Evolutionary conservation across 768 basidiomycete genomes (phyloP).

Genomic region (Pholiota conissans): DNA sequence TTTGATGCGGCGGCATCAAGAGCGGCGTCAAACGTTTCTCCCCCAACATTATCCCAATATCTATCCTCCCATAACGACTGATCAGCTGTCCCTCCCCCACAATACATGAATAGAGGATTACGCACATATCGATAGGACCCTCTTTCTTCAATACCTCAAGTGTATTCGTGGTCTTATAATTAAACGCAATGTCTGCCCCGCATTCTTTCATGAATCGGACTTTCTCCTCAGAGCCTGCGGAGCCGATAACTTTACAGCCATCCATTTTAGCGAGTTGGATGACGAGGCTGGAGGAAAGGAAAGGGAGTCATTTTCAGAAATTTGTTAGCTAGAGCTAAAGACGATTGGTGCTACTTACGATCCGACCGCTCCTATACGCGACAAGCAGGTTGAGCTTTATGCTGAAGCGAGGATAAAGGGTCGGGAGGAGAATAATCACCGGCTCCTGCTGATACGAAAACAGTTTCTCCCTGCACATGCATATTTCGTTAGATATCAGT

Average conservation of each 20-base stretch:
- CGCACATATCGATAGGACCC: slow-evolving; percentile 49
- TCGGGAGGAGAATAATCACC: slow-evolving; percentile 21
- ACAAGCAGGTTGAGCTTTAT: background rate
- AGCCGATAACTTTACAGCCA: slow-evolving; percentile 68
- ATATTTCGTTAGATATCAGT: too few relatives aligned
- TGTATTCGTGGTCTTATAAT: slow-evolving; percentile 65
- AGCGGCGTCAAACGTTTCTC: slow-evolving; percentile 56
- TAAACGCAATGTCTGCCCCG: slow-evolving; percentile 72
- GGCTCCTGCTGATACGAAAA: slow-evolving; percentile 42
- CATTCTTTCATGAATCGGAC: slow-evolving; percentile 57
- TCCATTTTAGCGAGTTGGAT: slow-evolving; percentile 52
- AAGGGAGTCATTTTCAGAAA: too few relatives aligned
- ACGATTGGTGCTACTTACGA: slow-evolving; percentile 40
- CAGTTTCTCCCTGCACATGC: slow-evolving; percentile 36
- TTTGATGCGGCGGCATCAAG: slow-evolving; percentile 41
- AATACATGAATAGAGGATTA: background rate
- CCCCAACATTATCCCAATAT: slow-evolving; percentile 63
- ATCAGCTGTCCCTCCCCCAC: too few relatives aligned
- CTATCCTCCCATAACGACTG: slow-evolving; percentile 22
- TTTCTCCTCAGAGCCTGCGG: slow-evolving; percentile 75
- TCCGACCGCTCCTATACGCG: slow-evolving; percentile 54
- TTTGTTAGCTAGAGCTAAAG: too few relatives aligned
- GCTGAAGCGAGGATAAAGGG: background rate
- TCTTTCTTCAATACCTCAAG: slow-evolving; percentile 52
- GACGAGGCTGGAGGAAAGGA: slow-evolving; percentile 36